Conservation (phyloP, 2,329 filamentous ascomycete species). For the Sporothrix globosa region DNA sequence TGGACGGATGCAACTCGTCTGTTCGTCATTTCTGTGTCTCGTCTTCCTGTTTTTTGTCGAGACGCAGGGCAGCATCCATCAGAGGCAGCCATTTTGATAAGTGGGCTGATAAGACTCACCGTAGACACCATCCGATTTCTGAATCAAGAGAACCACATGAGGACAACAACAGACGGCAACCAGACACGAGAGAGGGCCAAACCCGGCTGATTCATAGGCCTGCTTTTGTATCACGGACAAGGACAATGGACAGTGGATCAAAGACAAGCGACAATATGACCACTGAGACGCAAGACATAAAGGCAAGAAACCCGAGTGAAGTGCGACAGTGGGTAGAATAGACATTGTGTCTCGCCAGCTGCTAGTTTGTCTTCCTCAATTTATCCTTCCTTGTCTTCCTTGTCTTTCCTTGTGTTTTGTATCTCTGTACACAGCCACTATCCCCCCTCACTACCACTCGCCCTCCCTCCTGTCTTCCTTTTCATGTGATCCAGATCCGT, state of each 20-base stretch:
- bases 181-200: not conserved
- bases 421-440: not conserved
- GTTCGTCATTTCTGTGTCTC: not conserved
- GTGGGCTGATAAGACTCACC: no score
- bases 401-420: not conserved
- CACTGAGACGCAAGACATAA: not conserved
- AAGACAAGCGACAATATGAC: not conserved
- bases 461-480: not conserved
- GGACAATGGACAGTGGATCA: no score
- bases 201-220: not conserved
- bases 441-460: not conserved
- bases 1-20: not conserved
- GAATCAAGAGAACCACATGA: no score
- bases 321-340: not conserved
- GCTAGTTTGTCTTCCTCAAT: not conserved
- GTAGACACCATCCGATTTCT: not conserved
- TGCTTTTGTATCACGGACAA: no score
- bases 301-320: not conserved
- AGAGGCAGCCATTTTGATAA: not conserved
- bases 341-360: slow-evolving; percentile 11
- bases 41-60: not conserved
- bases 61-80: slow-evolving; percentile 2
- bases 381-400: not conserved
- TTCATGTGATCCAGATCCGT: slow-evolving; percentile 12
- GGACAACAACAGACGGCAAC: not conserved